Base-by-base conservation (phyloP, 805 yeast species). In the Saccharomycopsis sp. region DNA sequence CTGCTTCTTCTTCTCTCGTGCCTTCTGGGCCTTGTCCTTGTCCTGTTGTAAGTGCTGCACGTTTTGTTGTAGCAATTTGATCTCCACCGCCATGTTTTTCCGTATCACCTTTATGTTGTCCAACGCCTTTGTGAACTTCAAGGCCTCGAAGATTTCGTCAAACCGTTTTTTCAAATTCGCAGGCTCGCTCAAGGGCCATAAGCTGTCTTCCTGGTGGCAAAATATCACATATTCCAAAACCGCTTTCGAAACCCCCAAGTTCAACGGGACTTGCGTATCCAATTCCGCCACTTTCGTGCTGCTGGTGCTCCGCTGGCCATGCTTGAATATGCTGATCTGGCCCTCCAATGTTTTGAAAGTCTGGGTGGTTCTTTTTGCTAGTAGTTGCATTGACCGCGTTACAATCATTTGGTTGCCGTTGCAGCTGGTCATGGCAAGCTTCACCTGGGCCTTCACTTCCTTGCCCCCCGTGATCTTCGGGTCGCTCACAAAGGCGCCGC, bases 101-200 rank as follows among this genome's bases (percentile, higher is more conserved):
- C 82, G 74, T 31, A 87, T 73, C 1, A 57, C 58, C 54, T 87
- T 88, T 53, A 92, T 66, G 40, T 73, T 75, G 44, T 88, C 96
- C 27, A 92, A 64, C 0, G 92, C 95, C 55, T 85, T 89, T 1
- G 96, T 86, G 54, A 83, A 94, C 57, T 85, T 87, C 50, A 86
- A 74, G 0, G 96, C 96, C 60, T 92, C 96, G 54, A 92, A 92
- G 6, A 92, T 89, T 59, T 92, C 98, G 58, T 92, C 98, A 53
- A 92, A 94, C 39, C 89, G 72, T 61, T 88, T 88, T 61, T 92
- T 94, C 56, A 92, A 68, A 9, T 71, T 71, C 2, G 94, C 69
- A 1, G 98, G 94, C 59, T 92, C 99, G 51, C 88, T 75, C 36
- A 92, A 65, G 1, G 99, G 99, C 99, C 99, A 92, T 21, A 86